Evolutionary conservation across 2,329 filamentous ascomycete species (phyloP), one percentile per base, ranked within the genome.

Genomic region (Epicoccum nigrum): DNA sequence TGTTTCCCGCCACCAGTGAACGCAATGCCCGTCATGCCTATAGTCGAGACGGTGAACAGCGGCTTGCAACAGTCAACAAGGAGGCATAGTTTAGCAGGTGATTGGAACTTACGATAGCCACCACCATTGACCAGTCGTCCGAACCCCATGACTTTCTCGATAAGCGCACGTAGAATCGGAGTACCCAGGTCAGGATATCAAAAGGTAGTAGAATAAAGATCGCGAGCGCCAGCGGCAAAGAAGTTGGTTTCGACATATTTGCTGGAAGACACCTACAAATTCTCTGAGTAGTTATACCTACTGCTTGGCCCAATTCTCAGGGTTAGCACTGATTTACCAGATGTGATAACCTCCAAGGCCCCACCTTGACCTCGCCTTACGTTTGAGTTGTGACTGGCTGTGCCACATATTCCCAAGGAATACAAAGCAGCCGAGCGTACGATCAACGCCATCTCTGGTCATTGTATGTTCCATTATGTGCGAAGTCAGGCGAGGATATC

Each of bases 71-170:
- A 4, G 12, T 38, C 16, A 45, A 30, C 21, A 8, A 13, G 3
- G 16, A 34, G 6, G 23, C 7, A n/a, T 33, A 17, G 13, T 13
- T 6, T 7, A n/a, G 2, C 5, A 33, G 13, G 13, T 4, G 8
- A 44, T 43, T 46, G 40, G 31, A 8, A 55, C 60, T 33, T 43
- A 56, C 55, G n/a, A 57, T 51, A 9, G 54, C 54, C 21, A 44
- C 33, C 7, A 54, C 12, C 59, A 70, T 70, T 7, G 59, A 61
- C 64, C 63, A 68, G 37, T 70, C 67, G 39, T 70, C 67, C 13
- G 60, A 55, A 1, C 67, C 67, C 58, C 66, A 70, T 25, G 63
- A 43, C 27, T 56, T 59, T 16, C 53, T 31, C 11, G 49, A 54
- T 7, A 63, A 15, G 21, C 58, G 52, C 9, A 58, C 55, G 27